Conservation (phyloP, 345 rosid species). For the Crucihimalaya himalaica region DNA sequence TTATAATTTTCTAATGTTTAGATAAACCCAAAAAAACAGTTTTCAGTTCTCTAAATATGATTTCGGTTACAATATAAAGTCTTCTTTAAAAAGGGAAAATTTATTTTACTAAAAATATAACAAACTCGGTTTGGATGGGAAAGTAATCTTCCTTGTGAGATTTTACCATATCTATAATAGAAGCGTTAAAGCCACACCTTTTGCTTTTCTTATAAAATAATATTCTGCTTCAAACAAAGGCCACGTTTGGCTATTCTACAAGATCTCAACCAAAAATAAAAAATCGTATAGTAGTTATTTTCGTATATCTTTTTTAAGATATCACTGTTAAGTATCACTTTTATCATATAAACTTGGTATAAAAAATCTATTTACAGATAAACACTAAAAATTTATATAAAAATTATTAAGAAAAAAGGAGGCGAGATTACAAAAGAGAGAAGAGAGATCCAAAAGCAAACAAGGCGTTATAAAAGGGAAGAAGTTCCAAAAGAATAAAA, state of each 20-base stretch:
- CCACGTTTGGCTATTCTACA: slow-evolving; percentile 5
- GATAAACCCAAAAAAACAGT: slow-evolving; percentile 8
- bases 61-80: slow-evolving; percentile 17
- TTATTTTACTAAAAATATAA: slow-evolving; percentile 3
- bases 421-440: neutral
- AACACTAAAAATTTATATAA: neutral
- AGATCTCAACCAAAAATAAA: neutral
- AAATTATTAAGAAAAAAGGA: no score
- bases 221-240: neutral
- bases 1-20: neutral
- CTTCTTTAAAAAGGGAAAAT: neutral
- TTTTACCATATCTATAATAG: slow-evolving; percentile 22
- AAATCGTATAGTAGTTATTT: neutral
- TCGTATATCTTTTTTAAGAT: neutral
- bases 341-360: neutral
- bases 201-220: slow-evolving; percentile 8
- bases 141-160: neutral
- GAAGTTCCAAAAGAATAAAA: slow-evolving; percentile 38
- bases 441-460: slow-evolving; percentile 27
- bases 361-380: neutral
- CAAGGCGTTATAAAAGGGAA: slow-evolving; percentile 30
- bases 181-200: slow-evolving; percentile 26
- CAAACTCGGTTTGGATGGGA: neutral
- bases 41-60: neutral
- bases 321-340: neutral